Percentiles rank a stretch among this genome's conserved stretches.
These are phyloP conservation scores for Clavispora asparagi DNA, from an alignment of 805 yeast genomes.

Conservation along the genomic window DNA sequence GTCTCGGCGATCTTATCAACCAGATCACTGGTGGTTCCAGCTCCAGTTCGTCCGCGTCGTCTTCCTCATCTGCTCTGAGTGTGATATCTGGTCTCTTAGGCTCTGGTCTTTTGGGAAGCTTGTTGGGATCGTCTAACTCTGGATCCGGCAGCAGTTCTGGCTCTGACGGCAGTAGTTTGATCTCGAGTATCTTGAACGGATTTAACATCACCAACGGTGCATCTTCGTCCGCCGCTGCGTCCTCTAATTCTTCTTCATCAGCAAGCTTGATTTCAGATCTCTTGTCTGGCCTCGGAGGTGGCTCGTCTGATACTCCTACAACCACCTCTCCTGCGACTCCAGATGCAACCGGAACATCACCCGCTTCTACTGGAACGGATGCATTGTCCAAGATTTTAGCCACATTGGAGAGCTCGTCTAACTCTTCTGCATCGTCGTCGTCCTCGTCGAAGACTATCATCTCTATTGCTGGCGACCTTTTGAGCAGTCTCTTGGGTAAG, in stretches of 20 bases:
- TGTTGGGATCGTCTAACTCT: slow-evolving; percentile 5
- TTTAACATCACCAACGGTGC: not conserved
- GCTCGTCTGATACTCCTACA: not conserved
- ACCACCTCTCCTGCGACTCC: slow-evolving; percentile 1
- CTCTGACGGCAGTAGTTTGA: not conserved
- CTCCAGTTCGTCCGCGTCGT: not conserved
- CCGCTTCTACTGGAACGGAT: slow-evolving; percentile 1
- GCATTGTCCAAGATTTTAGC: not conserved
- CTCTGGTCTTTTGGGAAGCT: slow-evolving; percentile 3
- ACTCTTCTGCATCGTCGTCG: not conserved
- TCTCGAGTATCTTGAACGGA: not conserved
- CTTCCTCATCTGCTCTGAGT: slow-evolving; percentile 11
- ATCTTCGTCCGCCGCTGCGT: not conserved
- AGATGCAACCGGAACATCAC: not conserved
- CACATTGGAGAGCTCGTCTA: not conserved
- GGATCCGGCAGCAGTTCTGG: slow-evolving; percentile 6
- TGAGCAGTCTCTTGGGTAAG: slow-evolving; percentile 8
- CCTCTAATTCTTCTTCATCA: not conserved
- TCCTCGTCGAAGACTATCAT: not conserved
- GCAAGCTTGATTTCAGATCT: not conserved
- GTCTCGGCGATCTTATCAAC: not conserved
- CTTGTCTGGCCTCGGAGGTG: not conserved
- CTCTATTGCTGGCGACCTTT: slow-evolving; percentile 3
- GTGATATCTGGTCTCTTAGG: slow-evolving; percentile 4
- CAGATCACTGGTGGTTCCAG: not conserved